Percentiles rank a stretch among this genome's conserved stretches.
These are phyloP conservation scores for Aspergillus terreus DNA, from an alignment of 2,329 filamentous ascomycete genomes.

Conservation along the genomic window DNA sequence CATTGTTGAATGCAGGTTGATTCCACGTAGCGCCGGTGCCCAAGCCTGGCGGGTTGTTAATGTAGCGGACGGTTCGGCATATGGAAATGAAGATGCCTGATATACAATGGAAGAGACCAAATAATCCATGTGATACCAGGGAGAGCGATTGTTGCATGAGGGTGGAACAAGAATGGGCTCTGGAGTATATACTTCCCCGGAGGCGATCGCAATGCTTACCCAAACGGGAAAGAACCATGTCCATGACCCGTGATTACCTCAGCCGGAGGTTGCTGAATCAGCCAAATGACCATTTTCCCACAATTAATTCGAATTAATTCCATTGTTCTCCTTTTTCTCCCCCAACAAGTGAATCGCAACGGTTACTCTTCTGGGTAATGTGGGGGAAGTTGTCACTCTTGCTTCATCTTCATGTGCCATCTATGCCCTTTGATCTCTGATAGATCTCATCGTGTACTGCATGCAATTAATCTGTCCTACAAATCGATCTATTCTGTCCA, in stretches of 20 bases:
- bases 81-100: neutral
- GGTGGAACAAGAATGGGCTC: too few relatives aligned
- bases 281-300: neutral
- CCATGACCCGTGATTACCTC: too few relatives aligned
- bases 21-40: slow-evolving; percentile 16
- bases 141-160: too few relatives aligned
- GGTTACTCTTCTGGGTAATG: slow-evolving; percentile 1
- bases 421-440: neutral
- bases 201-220: slow-evolving; percentile 4
- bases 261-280: neutral
- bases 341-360: neutral
- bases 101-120: neutral
- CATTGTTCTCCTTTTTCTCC: neutral
- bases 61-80: slow-evolving; percentile 14
- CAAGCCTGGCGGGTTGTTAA: slow-evolving; percentile 19
- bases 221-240: neutral
- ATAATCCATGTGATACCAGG: neutral
- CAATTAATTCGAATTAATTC: too few relatives aligned
- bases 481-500: neutral
- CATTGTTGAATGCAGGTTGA: slow-evolving; percentile 13
- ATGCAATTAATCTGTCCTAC: neutral
- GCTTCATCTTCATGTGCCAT: neutral
- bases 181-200: neutral
- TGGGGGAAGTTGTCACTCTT: neutral
- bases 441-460: neutral